Evolutionary conservation across 2,329 filamentous ascomycete genomes (phyloP), one percentile per base, ranked within the genome.

Genomic region (Stenocarpella maydis): DNA sequence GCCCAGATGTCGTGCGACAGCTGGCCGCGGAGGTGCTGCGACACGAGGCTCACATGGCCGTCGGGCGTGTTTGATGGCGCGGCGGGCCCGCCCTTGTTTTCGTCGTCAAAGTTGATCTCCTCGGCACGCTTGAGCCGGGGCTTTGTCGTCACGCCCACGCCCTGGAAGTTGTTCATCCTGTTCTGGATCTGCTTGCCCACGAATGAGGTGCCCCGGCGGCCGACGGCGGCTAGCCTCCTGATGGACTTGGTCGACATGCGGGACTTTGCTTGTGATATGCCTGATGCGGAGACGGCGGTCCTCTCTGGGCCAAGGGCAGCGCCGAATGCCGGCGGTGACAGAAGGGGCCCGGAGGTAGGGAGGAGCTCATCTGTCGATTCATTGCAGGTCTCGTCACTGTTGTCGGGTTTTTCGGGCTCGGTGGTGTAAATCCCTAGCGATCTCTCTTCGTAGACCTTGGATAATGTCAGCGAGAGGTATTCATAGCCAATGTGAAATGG

Each of bases 1-100:
- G 85, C 88, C 89, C 90, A 91, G 19, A 92, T 80, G 74, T 92
- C 90, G 76, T 91, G 88, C 37, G 88, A 86, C 2, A 92, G 83
- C 76, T 92, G 90, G 7, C 85, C 85, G n/a, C 87, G 85, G 26
- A 91, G 80, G 75, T 91, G 88, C 71, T 86, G 83, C 43, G 64
- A 71, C 12, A 72, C 69, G 6, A 72, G 71, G 49, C 71, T 73
- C 28, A 71, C 67, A 21, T 70, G 64, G n/a, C 73, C 74, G 43
- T 72, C 72, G 41, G 65, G 69, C 10, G 54, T 67, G 24, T 45
- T 26, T 10, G 41, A 17, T 17, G 55, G 47, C 50, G 71, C 5
- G 64, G 68, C 17, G 31, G 31, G 31, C 72, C 31, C 34, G n/a
- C 34, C 34, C 21, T 52, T 64, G 15, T 52, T 64, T 8, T 39